A percentile compares a stretch with the other conserved stretches of the same genome.
These are phyloP conservation scores for Trichoderma lentiforme DNA, from an alignment of 2,329 filamentous ascomycete species.

Conservation along the genomic window DNA sequence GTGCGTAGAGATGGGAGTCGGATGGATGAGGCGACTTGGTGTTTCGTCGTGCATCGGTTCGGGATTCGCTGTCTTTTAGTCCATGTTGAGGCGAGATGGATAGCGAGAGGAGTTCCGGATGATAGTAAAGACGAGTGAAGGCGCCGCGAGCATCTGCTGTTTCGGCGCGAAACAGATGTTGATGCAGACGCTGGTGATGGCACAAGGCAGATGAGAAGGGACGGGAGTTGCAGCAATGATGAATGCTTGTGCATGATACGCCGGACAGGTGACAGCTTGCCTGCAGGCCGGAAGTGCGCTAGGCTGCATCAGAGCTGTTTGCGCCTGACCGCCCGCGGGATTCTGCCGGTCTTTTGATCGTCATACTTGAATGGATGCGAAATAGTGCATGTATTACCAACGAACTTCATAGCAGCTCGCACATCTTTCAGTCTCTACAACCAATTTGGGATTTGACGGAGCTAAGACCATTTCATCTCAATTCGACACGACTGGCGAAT, in stretches of 20 bases:
- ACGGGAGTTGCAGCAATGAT: not conserved
- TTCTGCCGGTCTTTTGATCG: conserved; percentile 10
- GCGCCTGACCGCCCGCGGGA: conserved; percentile 5
- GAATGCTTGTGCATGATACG: not conserved
- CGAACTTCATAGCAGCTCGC: not conserved
- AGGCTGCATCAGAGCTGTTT: not conserved
- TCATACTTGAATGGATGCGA: not conserved
- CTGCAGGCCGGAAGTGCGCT: not conserved
- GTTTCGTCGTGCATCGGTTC: not conserved
- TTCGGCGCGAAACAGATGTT: not conserved
- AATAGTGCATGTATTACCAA: not conserved
- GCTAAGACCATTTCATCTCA: not conserved
- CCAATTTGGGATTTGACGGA: not conserved
- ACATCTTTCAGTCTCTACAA: not conserved
- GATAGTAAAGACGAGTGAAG: not conserved
- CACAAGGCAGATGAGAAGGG: not conserved
- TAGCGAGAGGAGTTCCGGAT: not conserved
- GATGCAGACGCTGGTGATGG: not conserved
- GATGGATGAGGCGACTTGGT: not conserved
- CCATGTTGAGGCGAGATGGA: not conserved
- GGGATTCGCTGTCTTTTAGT: not conserved
- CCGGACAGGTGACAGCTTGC: conserved; percentile 11
- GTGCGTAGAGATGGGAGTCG: not conserved
- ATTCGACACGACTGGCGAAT: not conserved
- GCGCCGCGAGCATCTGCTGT: not conserved